Evolutionary conservation across 352 stramenopile species (phyloP), one percentile per base, ranked within the genome.

Genomic region (Pythium chondricola): DNA sequence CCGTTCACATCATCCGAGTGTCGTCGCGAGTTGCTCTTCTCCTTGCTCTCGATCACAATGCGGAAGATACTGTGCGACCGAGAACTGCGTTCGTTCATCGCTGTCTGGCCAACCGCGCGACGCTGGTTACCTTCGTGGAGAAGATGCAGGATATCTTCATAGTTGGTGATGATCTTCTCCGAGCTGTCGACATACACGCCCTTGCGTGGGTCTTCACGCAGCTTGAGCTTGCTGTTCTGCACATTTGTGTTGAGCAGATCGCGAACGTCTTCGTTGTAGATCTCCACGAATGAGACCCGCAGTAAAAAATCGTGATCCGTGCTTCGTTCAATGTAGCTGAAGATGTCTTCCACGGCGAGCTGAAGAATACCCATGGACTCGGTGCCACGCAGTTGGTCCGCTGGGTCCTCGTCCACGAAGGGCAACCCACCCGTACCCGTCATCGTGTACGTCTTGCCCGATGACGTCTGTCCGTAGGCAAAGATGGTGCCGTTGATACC

Each of bases 221-320:
- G 74, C 53, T 94, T 85, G 45, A 96, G 63, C 22, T 61, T 83
- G 9, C 38, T 44, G n/a, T 48, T 61, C 42, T 71, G 65, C 16
- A 74, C 73, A 57, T 33, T 65, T 0, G 61, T 40, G n/a, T 67
- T 78, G 7, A 99, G 76, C 39, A 99, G 71, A 66, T 99, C 97
- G 7, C 85, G 70, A 10, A 99, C 91, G 39, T 97, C 90, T 72
- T 99, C 97, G 59, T 99, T 99, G 74, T 99, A 99, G 57, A 99
- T 99, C 71, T 99, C 97, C 29, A 99, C 75, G 60, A 98, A 99
- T n/a, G 91, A 98, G 14, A 97, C 94, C 29, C 96, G 81, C 26
- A 99, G 65, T 11, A 98, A 65, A 65, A 98, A 99, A 44, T 97
- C 83, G 11, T 94, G 71, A 48, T 98, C 74, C 6, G 56, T 61